A percentile compares a stretch with the other conserved stretches of the same genome.
Conservation (phyloP, 352 stramenopile species). For the Phytophthora cactorum region DNA sequence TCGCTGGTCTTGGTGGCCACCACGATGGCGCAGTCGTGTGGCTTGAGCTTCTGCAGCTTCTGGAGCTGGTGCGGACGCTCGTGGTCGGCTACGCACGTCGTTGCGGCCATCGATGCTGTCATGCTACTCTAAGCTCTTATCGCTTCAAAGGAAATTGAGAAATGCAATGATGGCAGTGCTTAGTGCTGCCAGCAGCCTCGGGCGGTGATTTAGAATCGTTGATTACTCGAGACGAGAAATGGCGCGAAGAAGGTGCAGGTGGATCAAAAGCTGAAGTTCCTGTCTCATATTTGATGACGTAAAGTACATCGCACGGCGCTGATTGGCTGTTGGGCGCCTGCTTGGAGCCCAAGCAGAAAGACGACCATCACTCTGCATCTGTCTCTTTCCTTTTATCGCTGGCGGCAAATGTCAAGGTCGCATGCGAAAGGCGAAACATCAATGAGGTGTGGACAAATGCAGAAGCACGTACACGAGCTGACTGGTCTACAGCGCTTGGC, state of each 20-base stretch:
- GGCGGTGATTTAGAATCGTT: too few species aligned
- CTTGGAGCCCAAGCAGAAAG: constrained; percentile 6
- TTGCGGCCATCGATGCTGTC: constrained; percentile 9
- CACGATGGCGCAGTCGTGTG: constrained; percentile 39
- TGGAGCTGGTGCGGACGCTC: constrained; percentile 18
- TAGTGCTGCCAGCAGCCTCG: too few species aligned
- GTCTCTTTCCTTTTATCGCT: constrained; percentile 10
- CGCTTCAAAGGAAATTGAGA: constrained; percentile 22
- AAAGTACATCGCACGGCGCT: not conserved
- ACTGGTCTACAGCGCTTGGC: constrained; percentile 9
- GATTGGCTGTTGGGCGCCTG: constrained; percentile 14
- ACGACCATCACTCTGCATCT: constrained; percentile 2
- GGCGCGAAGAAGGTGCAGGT: not conserved
- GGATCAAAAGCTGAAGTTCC: constrained; percentile 18
- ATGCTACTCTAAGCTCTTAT: constrained; percentile 4
- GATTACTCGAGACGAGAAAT: not conserved
- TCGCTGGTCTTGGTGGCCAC: constrained; percentile 20
- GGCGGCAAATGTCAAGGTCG: not conserved
- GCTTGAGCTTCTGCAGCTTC: constrained; percentile 42
- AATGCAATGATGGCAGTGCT: constrained; percentile 6
- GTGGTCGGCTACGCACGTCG: constrained; percentile 23
- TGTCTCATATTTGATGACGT: constrained; percentile 17
- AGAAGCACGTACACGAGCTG: constrained; percentile 3
- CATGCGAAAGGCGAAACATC: constrained; percentile 18
- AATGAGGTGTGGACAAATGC: constrained; percentile 23